A percentile compares a stretch with the other conserved stretches of the same genome.
phyloP scores from a whole-genome alignment of 768 basidiomycete genomes.

The Brasilioporus rufonigricans region DNA sequence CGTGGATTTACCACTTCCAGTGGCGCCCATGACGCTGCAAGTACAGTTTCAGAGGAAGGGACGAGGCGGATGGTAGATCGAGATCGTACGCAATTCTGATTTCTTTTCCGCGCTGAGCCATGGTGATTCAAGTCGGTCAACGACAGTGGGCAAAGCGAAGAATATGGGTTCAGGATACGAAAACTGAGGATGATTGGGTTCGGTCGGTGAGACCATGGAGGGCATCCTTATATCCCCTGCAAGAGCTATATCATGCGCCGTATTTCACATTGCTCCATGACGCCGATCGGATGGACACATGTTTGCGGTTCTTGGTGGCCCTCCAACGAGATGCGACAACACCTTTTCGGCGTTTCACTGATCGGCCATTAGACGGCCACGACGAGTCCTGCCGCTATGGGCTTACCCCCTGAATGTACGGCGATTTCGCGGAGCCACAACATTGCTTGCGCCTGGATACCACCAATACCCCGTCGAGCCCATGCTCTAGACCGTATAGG shows the following conservation, averaged over 20 bases:
- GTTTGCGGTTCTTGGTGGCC: constrained; percentile 12
- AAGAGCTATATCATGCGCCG: constrained; percentile 3
- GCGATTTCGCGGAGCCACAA: constrained; percentile 15
- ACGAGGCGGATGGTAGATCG: neutral
- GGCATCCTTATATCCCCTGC: constrained; percentile 18
- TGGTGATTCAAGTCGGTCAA: constrained; percentile 5
- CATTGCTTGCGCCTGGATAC: neutral
- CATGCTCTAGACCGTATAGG: constrained; percentile 1
- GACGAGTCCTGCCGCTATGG: constrained; percentile 23
- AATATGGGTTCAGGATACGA: neutral
- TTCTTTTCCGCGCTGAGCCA: constrained; percentile 29
- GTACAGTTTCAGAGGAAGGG: constrained; percentile 1
- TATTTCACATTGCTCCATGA: constrained; percentile 13
- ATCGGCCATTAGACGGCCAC: constrained; percentile 27
- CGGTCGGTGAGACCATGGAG: neutral
- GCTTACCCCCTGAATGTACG: constrained; percentile 15
- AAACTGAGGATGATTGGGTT: neutral
- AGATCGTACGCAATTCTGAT: constrained; percentile 33
- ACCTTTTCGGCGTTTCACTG: constrained; percentile 22
- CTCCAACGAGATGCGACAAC: constrained; percentile 7
- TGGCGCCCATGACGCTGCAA: constrained; percentile 35
- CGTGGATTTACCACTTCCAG: constrained; percentile 38
- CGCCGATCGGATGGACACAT: constrained; percentile 10
- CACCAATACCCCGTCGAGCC: constrained; percentile 6
- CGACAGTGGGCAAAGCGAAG: neutral